Evolutionary conservation across 139 green algal genomes (phyloP), one percentile per base, ranked within the genome.

Genomic region (Coelastrella sp.): DNA sequence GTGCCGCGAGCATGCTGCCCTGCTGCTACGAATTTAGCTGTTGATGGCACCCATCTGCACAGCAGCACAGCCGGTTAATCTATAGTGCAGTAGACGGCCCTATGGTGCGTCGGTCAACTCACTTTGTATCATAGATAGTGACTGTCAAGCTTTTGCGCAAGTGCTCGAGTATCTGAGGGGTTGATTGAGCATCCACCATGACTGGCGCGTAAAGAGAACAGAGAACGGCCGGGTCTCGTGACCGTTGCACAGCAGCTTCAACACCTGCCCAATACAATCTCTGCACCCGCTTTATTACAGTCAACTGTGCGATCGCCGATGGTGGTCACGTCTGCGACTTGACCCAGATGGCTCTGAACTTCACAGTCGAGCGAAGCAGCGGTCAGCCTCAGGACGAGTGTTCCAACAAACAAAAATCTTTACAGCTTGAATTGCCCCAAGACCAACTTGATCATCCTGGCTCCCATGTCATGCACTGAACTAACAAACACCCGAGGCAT

Each of bases 51-150:
- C 97, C 97, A 98, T 83, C 96, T 98, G 94, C 85, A 75, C 17
- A 91, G n/a, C 14, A 85, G 7, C 20, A 75, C 24, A 49, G 35
- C 68, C 72, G 12, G 0, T 70, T 17, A 70, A 6, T 6, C 6
- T 70, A 49, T 70, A 6, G 15, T 22, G 63, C 4, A 70, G 12
- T 3, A 70, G 12, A 70, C 12, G 4, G 63, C 12, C 63, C 15
- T 70, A 17, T 14, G 12, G 63, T 70, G 63, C 15, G 63, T 70
- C 12, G 63, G 12, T 70, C n/a, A 19, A 1, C 61, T 79, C 89
- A 98, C 96, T 95, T 97, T 61, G 94, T 97, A 58, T 98, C 96
- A 59, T 98, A 96, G 7, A 97, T 87, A 0, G 97, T 99, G 4
- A 96, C 57, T 8, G 93, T 94, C 73, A 99, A 57, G 88, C 93